Evolutionary conservation across 768 basidiomycete species (phyloP).

Genomic region (Amanita molliuscula): DNA sequence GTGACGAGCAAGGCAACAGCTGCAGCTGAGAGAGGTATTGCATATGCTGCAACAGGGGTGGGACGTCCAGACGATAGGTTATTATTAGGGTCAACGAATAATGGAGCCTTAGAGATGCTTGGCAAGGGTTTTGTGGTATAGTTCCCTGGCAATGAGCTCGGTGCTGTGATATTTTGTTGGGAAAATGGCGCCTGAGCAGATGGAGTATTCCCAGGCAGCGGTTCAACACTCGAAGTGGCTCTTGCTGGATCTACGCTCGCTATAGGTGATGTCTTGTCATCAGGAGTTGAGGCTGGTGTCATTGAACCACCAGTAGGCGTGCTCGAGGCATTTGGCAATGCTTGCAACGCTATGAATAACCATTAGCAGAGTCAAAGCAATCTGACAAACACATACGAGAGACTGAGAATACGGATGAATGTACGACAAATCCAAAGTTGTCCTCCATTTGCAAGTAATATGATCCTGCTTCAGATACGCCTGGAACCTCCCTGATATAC

Average conservation of each 20-base stretch:
- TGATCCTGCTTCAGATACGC: neutral
- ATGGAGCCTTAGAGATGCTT: neutral
- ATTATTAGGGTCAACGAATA: constrained; percentile 4
- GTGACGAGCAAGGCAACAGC: neutral
- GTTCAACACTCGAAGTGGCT: no score
- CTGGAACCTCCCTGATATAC: neutral
- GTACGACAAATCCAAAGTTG: constrained; percentile 1
- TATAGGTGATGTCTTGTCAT: no score
- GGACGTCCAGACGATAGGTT: neutral
- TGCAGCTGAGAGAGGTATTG: constrained; percentile 4
- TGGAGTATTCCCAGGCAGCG: no score
- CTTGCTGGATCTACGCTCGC: no score
- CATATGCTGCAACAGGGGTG: constrained; percentile 4
- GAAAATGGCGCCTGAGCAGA: neutral
- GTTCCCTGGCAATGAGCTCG: neutral
- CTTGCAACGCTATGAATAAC: neutral
- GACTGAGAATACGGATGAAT: constrained; percentile 1
- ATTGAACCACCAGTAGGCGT: no score
- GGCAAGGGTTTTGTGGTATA: neutral
- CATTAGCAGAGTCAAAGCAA: neutral
- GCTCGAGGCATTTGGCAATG: no score
- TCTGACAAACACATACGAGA: neutral
- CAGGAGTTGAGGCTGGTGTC: no score
- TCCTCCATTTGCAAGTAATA: constrained; percentile 1
- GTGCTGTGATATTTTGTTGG: neutral